Conservation (phyloP, 2,329 filamentous ascomycete species). For the Colletotrichum filicis region DNA sequence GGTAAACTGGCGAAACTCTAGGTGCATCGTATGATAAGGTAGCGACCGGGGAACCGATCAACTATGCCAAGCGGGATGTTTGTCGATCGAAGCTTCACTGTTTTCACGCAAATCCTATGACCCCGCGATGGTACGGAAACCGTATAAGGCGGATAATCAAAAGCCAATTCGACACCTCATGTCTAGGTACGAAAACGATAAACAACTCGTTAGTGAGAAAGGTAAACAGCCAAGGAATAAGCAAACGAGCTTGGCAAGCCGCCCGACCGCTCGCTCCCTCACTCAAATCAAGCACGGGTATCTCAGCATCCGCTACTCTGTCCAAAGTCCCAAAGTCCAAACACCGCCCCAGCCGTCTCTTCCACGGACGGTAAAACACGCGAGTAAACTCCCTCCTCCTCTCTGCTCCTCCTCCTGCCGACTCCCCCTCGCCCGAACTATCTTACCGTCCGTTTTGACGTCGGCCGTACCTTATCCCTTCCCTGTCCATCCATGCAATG, state of each 20-base stretch:
- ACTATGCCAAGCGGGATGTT: not conserved
- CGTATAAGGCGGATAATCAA: not conserved
- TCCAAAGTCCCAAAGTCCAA: not conserved
- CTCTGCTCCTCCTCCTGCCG: too few relatives aligned
- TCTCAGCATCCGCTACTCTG: constrained; percentile 29
- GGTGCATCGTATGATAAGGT: not conserved
- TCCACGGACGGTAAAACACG: not conserved
- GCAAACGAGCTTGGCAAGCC: not conserved
- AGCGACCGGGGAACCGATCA: not conserved
- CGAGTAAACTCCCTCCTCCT: too few relatives aligned
- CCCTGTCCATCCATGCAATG: constrained; percentile 4
- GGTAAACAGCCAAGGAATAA: not conserved
- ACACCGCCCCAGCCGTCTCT: not conserved
- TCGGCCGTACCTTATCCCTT: not conserved
- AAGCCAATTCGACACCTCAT: not conserved
- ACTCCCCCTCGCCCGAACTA: not conserved
- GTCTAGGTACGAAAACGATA: not conserved
- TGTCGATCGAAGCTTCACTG: not conserved
- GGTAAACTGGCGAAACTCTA: constrained; percentile 8
- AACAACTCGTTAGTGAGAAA: not conserved
- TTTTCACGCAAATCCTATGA: not conserved
- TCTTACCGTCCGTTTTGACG: not conserved
- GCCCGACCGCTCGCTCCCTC: not conserved
- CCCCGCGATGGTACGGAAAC: not conserved
- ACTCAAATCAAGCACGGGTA: constrained; percentile 25